phyloP scores from a whole-genome alignment of 345 rosid species.

The Bretschneidera sinensis region DNA sequence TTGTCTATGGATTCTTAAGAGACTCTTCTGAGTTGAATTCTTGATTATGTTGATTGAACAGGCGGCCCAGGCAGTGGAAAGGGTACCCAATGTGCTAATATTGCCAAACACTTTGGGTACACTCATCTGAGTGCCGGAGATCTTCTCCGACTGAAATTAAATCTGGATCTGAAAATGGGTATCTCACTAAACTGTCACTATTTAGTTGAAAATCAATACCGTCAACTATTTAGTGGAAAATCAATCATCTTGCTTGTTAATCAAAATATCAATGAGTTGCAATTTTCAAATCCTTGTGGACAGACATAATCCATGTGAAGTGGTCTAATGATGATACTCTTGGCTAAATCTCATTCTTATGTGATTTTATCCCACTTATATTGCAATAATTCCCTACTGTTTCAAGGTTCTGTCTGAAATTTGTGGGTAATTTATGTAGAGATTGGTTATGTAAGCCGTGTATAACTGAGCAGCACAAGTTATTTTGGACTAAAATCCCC shows the following conservation, averaged over 20 bases:
- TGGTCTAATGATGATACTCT: no score
- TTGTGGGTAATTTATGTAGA: no score
- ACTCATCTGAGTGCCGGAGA: conserved; percentile 89
- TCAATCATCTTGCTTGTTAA: conserved; percentile 1
- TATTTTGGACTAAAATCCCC: no score
- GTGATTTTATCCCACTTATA: not conserved
- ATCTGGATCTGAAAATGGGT: conserved; percentile 85
- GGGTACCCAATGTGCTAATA: conserved; percentile 74
- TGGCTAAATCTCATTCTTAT: no score
- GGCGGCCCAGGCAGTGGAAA: conserved; percentile 98
- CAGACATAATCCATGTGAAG: no score
- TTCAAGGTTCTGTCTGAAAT: no score
- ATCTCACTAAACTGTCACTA: not conserved
- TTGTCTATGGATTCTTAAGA: not conserved
- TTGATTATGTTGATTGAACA: conserved; percentile 23
- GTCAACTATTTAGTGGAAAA: not conserved
- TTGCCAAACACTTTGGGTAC: conserved; percentile 55
- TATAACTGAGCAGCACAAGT: no score
- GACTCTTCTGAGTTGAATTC: not conserved
- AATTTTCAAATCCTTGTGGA: not conserved
- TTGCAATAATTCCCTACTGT: no score
- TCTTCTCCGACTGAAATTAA: conserved; percentile 67
- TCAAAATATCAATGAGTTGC: not conserved
- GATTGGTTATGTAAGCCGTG: no score
- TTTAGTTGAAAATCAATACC: not conserved